Evolutionary conservation across 176 grass and related monocot species (phyloP).

Genomic region (Aegilops speltoides): DNA sequence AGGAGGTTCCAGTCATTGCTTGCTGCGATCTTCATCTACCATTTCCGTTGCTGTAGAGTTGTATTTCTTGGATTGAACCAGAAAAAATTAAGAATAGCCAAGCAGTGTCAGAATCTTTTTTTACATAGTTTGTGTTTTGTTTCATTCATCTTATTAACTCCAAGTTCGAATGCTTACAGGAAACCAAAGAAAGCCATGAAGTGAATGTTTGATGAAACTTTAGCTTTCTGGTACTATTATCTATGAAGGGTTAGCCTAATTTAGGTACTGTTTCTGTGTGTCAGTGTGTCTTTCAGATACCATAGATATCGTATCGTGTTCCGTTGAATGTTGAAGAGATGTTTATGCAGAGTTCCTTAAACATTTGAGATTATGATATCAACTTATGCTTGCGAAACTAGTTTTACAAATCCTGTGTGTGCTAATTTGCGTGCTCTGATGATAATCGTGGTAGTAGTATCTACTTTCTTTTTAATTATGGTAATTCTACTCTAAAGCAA

Average conservation of each 20-base stretch:
- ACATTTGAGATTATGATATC: neutral
- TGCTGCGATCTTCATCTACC: too few relatives aligned
- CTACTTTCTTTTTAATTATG: too few relatives aligned
- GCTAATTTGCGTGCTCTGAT: neutral
- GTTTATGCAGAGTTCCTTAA: conserved; percentile 20
- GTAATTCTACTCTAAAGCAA: too few relatives aligned
- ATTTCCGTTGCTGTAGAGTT: too few relatives aligned
- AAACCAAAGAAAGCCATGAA: conserved; percentile 51
- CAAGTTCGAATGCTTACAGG: conserved; percentile 18
- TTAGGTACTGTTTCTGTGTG: conserved; percentile 5
- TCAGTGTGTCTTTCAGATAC: neutral
- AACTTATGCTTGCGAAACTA: too few relatives aligned
- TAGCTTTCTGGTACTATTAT: neutral
- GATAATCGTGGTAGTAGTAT: neutral
- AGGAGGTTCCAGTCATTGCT: too few relatives aligned
- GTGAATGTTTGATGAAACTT: conserved; percentile 39
- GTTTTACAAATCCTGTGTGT: too few relatives aligned
- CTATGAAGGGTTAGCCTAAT: conserved; percentile 16
- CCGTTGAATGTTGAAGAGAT: conserved; percentile 18
- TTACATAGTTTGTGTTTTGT: neutral
- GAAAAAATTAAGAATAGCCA: too few relatives aligned
- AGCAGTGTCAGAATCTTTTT: neutral
- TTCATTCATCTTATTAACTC: neutral
- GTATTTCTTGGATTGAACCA: too few relatives aligned
- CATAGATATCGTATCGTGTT: neutral